phyloP scores from a whole-genome alignment of 768 basidiomycete species.

The Tubosaeta sp. region DNA sequence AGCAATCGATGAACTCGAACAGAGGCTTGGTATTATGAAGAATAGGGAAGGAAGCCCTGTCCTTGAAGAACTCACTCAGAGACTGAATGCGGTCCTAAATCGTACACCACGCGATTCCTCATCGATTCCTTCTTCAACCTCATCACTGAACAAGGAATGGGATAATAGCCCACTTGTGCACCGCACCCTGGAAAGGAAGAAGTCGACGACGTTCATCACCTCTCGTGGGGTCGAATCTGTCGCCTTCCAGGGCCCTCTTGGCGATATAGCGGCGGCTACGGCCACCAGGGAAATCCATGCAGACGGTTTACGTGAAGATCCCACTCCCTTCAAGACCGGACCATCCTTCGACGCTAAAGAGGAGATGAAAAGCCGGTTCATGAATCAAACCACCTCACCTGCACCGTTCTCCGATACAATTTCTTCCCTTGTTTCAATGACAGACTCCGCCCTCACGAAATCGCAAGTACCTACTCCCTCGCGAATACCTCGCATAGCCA shows the following conservation, averaged over 20 bases:
- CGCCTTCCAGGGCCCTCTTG: slow-evolving; percentile 2
- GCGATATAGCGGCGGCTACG: slow-evolving; percentile 11
- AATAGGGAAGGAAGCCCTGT: slow-evolving; percentile 54
- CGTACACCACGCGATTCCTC: slow-evolving; percentile 30
- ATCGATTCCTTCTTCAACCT: slow-evolving; percentile 22
- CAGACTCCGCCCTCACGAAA: slow-evolving; percentile 8
- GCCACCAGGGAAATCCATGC: slow-evolving; percentile 7
- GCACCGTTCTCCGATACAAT: slow-evolving; percentile 14
- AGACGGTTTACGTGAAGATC: slow-evolving; percentile 14
- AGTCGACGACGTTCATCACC: slow-evolving; percentile 8
- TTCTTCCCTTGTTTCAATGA: slow-evolving; percentile 12
- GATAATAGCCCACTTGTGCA: slow-evolving; percentile 28
- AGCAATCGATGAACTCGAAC: slow-evolving; percentile 60
- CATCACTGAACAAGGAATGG: slow-evolving; percentile 16
- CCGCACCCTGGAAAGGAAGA: slow-evolving; percentile 20
- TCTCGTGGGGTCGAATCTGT: slow-evolving; percentile 5
- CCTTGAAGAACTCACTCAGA: slow-evolving; percentile 46
- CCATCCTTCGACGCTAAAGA: slow-evolving; percentile 51
- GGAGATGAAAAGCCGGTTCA: slow-evolving; percentile 60
- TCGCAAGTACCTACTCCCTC: slow-evolving; percentile 14
- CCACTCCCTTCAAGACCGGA: slow-evolving; percentile 5
- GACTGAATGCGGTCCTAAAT: slow-evolving; percentile 39
- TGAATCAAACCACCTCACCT: slow-evolving; percentile 33
- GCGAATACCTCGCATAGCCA: slow-evolving; percentile 29
- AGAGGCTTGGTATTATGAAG: slow-evolving; percentile 53